phyloP scores from a whole-genome alignment of 768 basidiomycete species.

The Calocybe cyanea region DNA sequence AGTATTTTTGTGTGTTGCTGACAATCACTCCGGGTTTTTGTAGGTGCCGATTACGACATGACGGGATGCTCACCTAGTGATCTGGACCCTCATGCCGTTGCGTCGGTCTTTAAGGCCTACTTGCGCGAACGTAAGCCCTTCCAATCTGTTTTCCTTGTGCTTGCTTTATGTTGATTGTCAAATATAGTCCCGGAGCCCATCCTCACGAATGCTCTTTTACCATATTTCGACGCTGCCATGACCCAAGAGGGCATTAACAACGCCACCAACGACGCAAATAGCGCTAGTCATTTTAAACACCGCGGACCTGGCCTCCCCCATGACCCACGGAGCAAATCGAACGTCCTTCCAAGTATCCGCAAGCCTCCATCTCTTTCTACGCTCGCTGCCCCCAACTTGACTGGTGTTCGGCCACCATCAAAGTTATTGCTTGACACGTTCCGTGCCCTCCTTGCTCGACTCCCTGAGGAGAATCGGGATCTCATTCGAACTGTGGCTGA shows the following conservation, averaged over 20 bases:
- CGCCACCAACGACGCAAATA: slow-evolving; percentile 20
- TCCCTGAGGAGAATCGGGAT: slow-evolving; percentile 81
- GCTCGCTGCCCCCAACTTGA: slow-evolving; percentile 67
- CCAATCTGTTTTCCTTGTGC: slow-evolving; percentile 4
- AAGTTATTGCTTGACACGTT: slow-evolving; percentile 54
- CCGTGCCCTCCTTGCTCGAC: slow-evolving; percentile 54
- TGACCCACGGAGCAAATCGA: slow-evolving; percentile 24
- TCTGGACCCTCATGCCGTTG: slow-evolving; percentile 91
- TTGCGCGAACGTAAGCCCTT: slow-evolving; percentile 84
- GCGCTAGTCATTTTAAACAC: slow-evolving; percentile 9
- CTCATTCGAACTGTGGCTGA: slow-evolving; percentile 80
- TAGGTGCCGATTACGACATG: slow-evolving; percentile 87
- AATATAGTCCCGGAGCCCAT: slow-evolving; percentile 82
- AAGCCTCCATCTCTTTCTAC: slow-evolving; percentile 82
- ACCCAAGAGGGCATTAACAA: slow-evolving; percentile 46
- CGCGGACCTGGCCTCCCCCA: slow-evolving; percentile 17
- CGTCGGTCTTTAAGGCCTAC: slow-evolving; percentile 89
- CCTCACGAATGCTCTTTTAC: slow-evolving; percentile 65
- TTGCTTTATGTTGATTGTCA: background rate
- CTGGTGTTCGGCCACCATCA: slow-evolving; percentile 59
- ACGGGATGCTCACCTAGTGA: slow-evolving; percentile 75
- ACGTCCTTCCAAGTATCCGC: slow-evolving; percentile 38
- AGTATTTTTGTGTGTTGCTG: slow-evolving; percentile 6
- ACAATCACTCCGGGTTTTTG: slow-evolving; percentile 11
- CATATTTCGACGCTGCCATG: slow-evolving; percentile 78